Base-by-base conservation (phyloP, 2,329 filamentous ascomycete genomes). In the Fusarium domesticum region DNA sequence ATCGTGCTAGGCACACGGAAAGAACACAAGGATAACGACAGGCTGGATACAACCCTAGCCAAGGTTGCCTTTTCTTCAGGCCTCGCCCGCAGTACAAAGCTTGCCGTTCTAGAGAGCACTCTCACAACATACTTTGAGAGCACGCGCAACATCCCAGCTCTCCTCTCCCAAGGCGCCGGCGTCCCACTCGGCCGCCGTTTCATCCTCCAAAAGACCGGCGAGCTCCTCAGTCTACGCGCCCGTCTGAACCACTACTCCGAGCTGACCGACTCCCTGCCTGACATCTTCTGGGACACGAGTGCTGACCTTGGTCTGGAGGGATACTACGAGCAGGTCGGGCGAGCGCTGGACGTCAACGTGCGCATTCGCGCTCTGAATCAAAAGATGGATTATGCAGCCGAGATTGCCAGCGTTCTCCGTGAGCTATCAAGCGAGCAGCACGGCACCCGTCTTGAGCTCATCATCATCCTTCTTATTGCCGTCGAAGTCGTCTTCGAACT, bases 61-160 rank as follows among this genome's bases (percentile, higher is more conserved):
- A 96, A 97, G 64, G 92, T 97, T 50, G 93, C 93, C 34, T 97
- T 97, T 67, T 96, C 92, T 0, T 96, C 90, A 1, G 92, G 92
- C 2, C 78, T 98, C 8, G 92, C 93, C 5, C 80, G 93, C 42
- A 93, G 87, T 59, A 96, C 93, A 6, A 97, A 97, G 66, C 79
- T 98, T 11, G 92, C 90, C 30, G 89, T 96, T 3, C 78, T 98
- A 17, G 93, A 98, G 68, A 86, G 82, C 39, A 80, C 89, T 30
- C 76, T 97, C 14, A 83, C 81, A 32, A 80, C 83, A 40, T 97
- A 97, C 69, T 91, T 97, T 58, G 83, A 90, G 59, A 89, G 85
- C 39, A 96, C 91, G 1, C 83, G 88, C 48, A 76, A 80, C 40
- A 96, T 96, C 49, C 88, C 92, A 6, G 81, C 81, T 16, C 80